Base-by-base conservation (phyloP, 352 stramenopile genomes). In the Lagenidium giganteum region DNA sequence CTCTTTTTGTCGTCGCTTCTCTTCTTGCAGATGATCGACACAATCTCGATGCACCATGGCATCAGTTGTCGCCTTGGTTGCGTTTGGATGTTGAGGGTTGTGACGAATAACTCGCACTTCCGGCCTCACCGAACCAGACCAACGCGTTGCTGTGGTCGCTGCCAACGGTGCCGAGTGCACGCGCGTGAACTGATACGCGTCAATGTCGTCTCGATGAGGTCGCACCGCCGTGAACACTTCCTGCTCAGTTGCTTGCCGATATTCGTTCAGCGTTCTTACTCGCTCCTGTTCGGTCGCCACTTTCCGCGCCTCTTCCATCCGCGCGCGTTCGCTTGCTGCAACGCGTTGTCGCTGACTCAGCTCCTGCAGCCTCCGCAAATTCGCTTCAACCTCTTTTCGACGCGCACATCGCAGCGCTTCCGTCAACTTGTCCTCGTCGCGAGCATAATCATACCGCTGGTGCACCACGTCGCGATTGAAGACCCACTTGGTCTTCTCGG, bases 71-170 rank as follows among this genome's bases (percentile, higher is more conserved):
- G 66, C 67, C 24, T 54, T 70, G 18, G 44, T 30, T 7, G 44
- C 51, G 6, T 35, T 75, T 11, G 58, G 47, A 27, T 82, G 59
- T 8, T 42, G 48, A 5, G 25, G 58, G 39, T 85, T 83, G 50
- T 86, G 74, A 9, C 63, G 53, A 47, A 87, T 54, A 11, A 90
- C 58, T 25, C 67, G 82, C 25, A 84, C 66, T 18, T 52, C 51
- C 5, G 56, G 40, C 8, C 23, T 41, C 18, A 49, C 8, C 29
- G 34, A 20, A 25, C n/a, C n/a, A n/a, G n/a, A n/a, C n/a, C n/a
- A n/a, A 8, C 8, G 57, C 38, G 33, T 47, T 12, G 17, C 16
- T 16, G 27, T 8, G 9, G 16, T 5, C 4, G 28, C 14, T 23
- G 58, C 25, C 14, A 62, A 28, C 5, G 33, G 31, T 3, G 71